Evolutionary conservation across 495 filamentous ascomycete genomes (phyloP), one percentile per base, ranked within the genome.

Genomic region (Thermothielavioides terrestris): DNA sequence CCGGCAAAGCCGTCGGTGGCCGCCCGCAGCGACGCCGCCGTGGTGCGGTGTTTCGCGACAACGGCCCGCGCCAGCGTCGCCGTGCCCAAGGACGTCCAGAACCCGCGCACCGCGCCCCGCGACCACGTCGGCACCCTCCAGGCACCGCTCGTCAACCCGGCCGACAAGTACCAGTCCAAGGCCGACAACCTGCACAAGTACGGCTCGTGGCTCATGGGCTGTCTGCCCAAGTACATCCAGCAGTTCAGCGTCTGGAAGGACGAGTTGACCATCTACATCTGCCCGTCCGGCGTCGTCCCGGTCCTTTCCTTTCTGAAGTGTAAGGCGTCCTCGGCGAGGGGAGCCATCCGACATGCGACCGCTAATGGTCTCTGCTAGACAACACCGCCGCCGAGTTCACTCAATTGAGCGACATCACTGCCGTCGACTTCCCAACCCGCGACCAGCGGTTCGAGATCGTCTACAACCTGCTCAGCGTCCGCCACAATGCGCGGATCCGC

Each of bases 181-280:
- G 78, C 85, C 59, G 83, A 92, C 53, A 71, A 79, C 60, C 75
- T 97, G 55, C 92, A 97, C 75, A 82, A 77, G 56, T 99, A 99
- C 64, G 94, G 94, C 55, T 81, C 92, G 63, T 99, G 95, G 73
- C 78, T 99, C 60, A 86, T 97, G 77, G 91, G 90, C 49, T 94
- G 88, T 66, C 75, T 99, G 52, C 94, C 94, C 49, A 97, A 95
- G 75, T 94, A 95, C 69, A 81, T 99, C 59, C 94, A 99, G 73
- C 94, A 99, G 69, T 96, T 96, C 77, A 89, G 88, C 32, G 91
- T 98, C 26, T 97, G 91, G 94, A 99, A 99, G 75, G 92, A 99
- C 65, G 94, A 99, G 65, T 79, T 99, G 52, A 86, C 83, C 50
- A 87, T 99, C 66, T 92, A 90, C 69, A 91, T 95, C 61, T 71